A percentile compares a stretch with the other conserved stretches of the same genome.
phyloP scores from a whole-genome alignment of 768 basidiomycete species.

The Rhizopogon vesiculosus region DNA sequence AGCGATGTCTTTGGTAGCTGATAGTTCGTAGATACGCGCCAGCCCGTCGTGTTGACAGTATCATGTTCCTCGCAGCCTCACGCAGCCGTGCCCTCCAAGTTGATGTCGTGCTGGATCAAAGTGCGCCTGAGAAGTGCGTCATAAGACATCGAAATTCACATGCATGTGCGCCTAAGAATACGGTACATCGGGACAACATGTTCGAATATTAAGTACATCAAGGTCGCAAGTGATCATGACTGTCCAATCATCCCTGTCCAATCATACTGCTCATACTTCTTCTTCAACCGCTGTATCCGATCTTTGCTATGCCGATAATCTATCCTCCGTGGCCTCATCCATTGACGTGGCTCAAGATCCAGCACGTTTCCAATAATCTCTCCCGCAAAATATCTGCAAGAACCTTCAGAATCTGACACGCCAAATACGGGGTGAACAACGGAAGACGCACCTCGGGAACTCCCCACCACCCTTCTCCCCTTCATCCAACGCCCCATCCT shows the following conservation, averaged over 20 bases:
- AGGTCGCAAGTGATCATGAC: background rate
- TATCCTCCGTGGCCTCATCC: conserved; percentile 75
- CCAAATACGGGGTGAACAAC: background rate
- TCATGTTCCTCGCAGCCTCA: no score
- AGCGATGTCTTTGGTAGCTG: background rate
- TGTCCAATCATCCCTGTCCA: conserved; percentile 74
- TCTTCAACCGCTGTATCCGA: conserved; percentile 64
- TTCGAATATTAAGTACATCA: no score
- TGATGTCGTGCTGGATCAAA: no score
- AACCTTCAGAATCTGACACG: conserved; percentile 2
- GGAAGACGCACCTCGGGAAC: conserved; percentile 67
- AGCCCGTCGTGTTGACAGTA: background rate
- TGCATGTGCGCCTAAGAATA: no score
- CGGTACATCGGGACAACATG: no score
- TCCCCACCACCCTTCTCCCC: conserved; percentile 90
- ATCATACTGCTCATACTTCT: conserved; percentile 72
- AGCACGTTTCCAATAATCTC: conserved; percentile 94
- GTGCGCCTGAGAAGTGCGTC: no score
- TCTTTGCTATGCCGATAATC: conserved; percentile 69
- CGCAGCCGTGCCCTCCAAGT: no score
- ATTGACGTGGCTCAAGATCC: conserved; percentile 80
- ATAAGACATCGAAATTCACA: no score
- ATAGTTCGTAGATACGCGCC: background rate
- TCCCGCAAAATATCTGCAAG: conserved; percentile 80
- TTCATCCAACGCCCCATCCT: conserved; percentile 67